These are phyloP conservation scores for Agaricus subrufescens DNA, from an alignment of 768 basidiomycete genomes.

Conservation along the genomic window DNA sequence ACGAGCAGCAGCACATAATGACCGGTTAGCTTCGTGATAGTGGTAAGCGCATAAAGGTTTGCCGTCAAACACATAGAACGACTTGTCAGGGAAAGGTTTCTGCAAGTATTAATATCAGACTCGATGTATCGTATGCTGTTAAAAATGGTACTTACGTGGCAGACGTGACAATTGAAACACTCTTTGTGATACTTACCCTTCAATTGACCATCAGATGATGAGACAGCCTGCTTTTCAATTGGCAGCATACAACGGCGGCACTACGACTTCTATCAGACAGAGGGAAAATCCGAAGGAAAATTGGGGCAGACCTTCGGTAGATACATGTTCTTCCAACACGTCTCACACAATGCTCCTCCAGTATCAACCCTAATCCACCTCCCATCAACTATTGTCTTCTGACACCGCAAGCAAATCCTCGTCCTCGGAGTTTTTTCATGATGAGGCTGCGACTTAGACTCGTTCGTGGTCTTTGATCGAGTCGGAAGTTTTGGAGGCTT, in stretches of 20 bases:
- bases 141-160: conserved; percentile 51
- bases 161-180: conserved; percentile 86
- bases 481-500: conserved; percentile 50
- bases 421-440: conserved; percentile 22
- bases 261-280: conserved; percentile 28
- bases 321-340: conserved; percentile 96
- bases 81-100: conserved; percentile 89
- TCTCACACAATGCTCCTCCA: conserved; percentile 78
- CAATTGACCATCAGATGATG: conserved; percentile 87
- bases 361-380: conserved; percentile 78
- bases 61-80: conserved; percentile 88
- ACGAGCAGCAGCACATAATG: conserved; percentile 71
- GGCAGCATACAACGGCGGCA: conserved; percentile 84
- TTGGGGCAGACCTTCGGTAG: conserved; percentile 69
- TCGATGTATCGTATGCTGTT: not conserved
- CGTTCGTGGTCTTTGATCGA: conserved; percentile 44
- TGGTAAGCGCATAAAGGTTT: conserved; percentile 90
- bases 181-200: conserved; percentile 93
- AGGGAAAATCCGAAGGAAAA: not conserved
- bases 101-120: conserved; percentile 20
- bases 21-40: conserved; percentile 89
- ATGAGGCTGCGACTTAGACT: conserved; percentile 15
- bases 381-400: conserved; percentile 67
- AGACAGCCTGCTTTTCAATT: conserved; percentile 90
- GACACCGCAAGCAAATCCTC: conserved; percentile 65